Conservation (phyloP, 371 early-diverging fungal genomes). For the Mucor mucedo region DNA sequence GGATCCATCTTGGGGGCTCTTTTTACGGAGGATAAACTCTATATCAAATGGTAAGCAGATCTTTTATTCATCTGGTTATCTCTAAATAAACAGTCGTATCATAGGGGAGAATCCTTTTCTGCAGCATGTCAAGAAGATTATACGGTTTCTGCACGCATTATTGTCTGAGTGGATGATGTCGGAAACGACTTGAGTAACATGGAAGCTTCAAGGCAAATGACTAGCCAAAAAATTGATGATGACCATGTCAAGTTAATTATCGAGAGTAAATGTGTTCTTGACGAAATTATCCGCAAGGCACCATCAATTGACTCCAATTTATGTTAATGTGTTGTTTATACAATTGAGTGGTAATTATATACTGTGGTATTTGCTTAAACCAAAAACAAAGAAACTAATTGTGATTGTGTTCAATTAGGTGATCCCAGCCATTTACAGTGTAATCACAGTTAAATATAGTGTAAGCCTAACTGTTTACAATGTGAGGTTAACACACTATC, state of each 20-base stretch:
- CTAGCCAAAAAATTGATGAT: constrained; percentile 9
- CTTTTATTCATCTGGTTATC: not conserved
- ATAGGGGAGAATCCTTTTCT: constrained; percentile 5
- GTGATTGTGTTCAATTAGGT: not conserved
- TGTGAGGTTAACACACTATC: constrained; percentile 1
- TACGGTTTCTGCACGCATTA: constrained; percentile 5
- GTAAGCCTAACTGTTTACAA: too few species aligned
- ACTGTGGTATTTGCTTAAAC: not conserved
- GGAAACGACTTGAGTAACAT: constrained; percentile 1
- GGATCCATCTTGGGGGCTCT: not conserved
- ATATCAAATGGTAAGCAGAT: constrained; percentile 1
- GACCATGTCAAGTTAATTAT: constrained; percentile 3
- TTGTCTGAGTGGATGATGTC: not conserved
- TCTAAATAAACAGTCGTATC: not conserved
- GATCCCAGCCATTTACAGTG: too few species aligned
- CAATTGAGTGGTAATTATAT: constrained; percentile 8
- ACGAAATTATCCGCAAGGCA: not conserved
- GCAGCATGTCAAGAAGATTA: constrained; percentile 3
- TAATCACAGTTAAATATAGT: too few species aligned
- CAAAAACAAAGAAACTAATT: constrained; percentile 6
- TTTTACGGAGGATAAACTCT: not conserved
- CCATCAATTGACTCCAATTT: not conserved
- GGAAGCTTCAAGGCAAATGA: constrained; percentile 3
- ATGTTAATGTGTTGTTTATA: not conserved
- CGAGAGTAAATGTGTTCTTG: constrained; percentile 10